Evolutionary conservation across 2,329 filamentous ascomycete genomes (phyloP), one percentile per base, ranked within the genome.

Genomic region (Knufia petricola): DNA sequence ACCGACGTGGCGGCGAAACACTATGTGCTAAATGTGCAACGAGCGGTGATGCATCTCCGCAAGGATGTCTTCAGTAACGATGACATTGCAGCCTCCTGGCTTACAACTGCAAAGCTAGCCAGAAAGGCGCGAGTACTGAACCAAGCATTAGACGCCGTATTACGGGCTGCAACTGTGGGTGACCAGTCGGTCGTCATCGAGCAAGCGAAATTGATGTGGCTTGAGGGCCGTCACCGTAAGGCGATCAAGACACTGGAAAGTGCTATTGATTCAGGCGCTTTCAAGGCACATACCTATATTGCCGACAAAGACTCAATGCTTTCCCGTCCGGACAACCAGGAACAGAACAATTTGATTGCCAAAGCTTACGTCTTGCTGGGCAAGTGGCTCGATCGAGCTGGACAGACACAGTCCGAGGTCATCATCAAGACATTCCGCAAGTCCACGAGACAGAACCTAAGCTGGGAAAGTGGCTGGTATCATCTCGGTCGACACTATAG

Each of bases 401-500:
- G 92, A 3, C 90, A 96, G 64, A 95, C 88, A 1, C 85, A 94
- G 60, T 85, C 87, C 3, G 77, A 80, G 38, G 81, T 85, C 3
- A 76, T 96, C 54, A 80, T 87, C 39, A 76, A 81, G 47, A 86
- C 87, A 61, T 98, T 95, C 59, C 83, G 88, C 53, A 78, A 84
- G 56, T 89, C 89, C 21, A 72, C 70, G 40, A 67, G 66, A 44
- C 62, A 68, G 32, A 64, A 70, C 52, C 60, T 61, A 39, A 64
- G 61, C 61, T 98, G 90, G 89, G 92, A 98, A 63, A 96, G 95
- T 66, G 89, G 87, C 0, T 90, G 96, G 63, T 98, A 96, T 64
- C 95, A 95, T 64, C 77, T 99, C 8, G 92, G 92, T 3, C 87
- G 90, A 40, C 88, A 96, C 66, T 98, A 98, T 74, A 94, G 95